Percentiles rank a stretch among this genome's conserved stretches.
These are phyloP conservation scores for Rhexocercosporidium sp. DNA, from an alignment of 2,329 filamentous ascomycete genomes.

Conservation along the genomic window DNA sequence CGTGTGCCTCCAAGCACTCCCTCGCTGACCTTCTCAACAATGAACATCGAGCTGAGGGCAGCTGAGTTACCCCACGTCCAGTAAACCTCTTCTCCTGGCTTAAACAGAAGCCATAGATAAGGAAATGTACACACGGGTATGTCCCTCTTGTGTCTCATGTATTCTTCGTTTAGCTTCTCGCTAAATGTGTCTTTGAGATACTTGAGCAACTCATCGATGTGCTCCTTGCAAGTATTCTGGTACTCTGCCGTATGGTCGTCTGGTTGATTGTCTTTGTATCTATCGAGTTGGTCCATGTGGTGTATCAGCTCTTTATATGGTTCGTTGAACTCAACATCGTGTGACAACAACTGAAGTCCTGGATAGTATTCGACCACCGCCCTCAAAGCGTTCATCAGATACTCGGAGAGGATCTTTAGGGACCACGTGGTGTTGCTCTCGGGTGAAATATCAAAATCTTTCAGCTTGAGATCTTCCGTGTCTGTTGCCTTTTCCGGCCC, in stretches of 20 bases:
- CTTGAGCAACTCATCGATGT: slow-evolving; percentile 25
- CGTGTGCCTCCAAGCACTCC: neutral
- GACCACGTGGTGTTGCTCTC: slow-evolving; percentile 6
- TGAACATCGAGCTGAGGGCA: neutral
- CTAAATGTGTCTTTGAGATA: slow-evolving; percentile 21
- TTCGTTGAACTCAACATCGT: slow-evolving; percentile 26
- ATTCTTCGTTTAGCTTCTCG: slow-evolving; percentile 17
- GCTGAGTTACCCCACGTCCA: slow-evolving; percentile 24
- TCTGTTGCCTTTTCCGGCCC: neutral
- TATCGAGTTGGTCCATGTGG: slow-evolving; percentile 19
- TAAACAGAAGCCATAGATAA: slow-evolving; percentile 27
- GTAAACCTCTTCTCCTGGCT: slow-evolving; percentile 24
- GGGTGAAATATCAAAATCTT: slow-evolving; percentile 10
- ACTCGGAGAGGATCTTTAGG: slow-evolving; percentile 23
- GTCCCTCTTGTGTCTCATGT: slow-evolving; percentile 16
- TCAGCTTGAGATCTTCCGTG: neutral
- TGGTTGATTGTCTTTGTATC: slow-evolving; percentile 45
- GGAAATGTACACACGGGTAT: slow-evolving; percentile 39
- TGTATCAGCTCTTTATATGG: slow-evolving; percentile 47
- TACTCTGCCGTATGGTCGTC: slow-evolving; percentile 48
- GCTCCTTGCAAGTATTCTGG: slow-evolving; percentile 27
- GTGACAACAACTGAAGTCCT: slow-evolving; percentile 18
- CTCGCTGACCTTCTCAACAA: neutral
- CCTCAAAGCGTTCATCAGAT: slow-evolving; percentile 27
- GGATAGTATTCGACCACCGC: slow-evolving; percentile 30